Evolutionary conservation across 805 yeast genomes (phyloP).

Genomic region (Lipomyces yamanashiensis): DNA sequence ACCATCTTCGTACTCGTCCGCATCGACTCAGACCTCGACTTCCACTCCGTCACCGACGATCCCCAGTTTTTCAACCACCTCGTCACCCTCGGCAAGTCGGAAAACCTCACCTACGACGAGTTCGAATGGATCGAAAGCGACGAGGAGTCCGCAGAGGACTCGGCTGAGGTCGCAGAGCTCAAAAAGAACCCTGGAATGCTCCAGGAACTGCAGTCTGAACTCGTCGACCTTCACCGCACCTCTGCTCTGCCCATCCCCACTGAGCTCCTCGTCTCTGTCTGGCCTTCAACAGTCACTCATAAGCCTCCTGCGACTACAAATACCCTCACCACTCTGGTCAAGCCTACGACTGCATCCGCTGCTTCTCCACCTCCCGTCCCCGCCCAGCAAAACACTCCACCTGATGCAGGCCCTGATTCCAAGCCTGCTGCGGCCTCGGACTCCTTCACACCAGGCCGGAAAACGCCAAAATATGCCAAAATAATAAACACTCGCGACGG

Average conservation of each 20-base stretch:
- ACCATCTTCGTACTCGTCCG: slow-evolving; percentile 8
- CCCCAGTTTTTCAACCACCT: slow-evolving; percentile 1
- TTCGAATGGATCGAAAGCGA: slow-evolving; percentile 12
- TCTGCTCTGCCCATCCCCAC: not conserved
- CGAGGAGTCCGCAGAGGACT: slow-evolving; percentile 1
- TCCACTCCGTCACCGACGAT: slow-evolving; percentile 5
- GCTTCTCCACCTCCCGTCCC: not conserved
- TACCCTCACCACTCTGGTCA: not conserved
- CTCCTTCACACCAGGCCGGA: not conserved
- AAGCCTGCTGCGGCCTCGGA: not conserved
- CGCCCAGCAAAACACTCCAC: not conserved
- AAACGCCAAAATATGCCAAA: slow-evolving; percentile 7
- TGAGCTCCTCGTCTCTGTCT: not conserved
- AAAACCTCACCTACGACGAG: not conserved
- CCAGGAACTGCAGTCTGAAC: not conserved
- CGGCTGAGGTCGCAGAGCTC: slow-evolving; percentile 2
- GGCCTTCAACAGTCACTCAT: not conserved
- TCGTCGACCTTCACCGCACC: not conserved
- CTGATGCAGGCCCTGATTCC: not conserved
- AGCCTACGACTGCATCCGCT: not conserved
- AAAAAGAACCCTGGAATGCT: slow-evolving; percentile 5
- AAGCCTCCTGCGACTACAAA: not conserved
- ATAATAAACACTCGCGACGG: slow-evolving; percentile 8
- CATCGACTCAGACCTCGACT: slow-evolving; percentile 13
- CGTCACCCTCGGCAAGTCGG: not conserved